These are phyloP conservation scores for Paraphaeosphaeria sporulosa DNA, from an alignment of 2,329 filamentous ascomycete genomes.

Conservation along the genomic window DNA sequence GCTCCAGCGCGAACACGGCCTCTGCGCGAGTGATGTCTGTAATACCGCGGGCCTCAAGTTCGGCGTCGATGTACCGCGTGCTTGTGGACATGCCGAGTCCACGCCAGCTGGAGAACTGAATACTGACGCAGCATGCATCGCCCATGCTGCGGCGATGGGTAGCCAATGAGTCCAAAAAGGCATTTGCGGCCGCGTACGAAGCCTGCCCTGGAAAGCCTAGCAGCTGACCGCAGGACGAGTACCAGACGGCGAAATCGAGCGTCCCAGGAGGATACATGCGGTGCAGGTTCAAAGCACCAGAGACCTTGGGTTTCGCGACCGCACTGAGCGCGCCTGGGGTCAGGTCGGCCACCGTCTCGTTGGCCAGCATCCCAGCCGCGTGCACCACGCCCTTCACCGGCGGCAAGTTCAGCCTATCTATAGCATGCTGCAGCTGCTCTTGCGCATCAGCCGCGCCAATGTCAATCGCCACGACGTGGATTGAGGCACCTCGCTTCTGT, in stretches of 20 bases:
- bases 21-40: constrained; percentile 52
- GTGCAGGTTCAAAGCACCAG: constrained; percentile 37
- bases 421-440: constrained; percentile 22
- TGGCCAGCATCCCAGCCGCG: constrained; percentile 49
- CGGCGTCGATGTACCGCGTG: constrained; percentile 49
- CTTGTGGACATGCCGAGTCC: constrained; percentile 50
- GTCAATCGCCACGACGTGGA: constrained; percentile 48
- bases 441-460: constrained; percentile 34
- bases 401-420: constrained; percentile 48
- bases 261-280: constrained; percentile 31
- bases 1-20: constrained; percentile 53
- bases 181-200: constrained; percentile 36
- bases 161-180: constrained; percentile 38
- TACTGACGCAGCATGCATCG: constrained; percentile 50
- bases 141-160: constrained; percentile 38
- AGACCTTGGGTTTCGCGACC: constrained; percentile 44
- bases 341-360: constrained; percentile 44
- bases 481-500: constrained; percentile 34
- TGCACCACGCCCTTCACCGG: constrained; percentile 53
- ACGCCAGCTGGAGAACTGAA: constrained; percentile 55
- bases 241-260: constrained; percentile 34
- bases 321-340: constrained; percentile 35
- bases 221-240: constrained; percentile 32
- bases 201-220: constrained; percentile 30
- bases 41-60: constrained; percentile 53